Evolutionary conservation across 2,329 filamentous ascomycete species (phyloP), one percentile per base, ranked within the genome.

Genomic region (Sphaerostilbella broomeana): DNA sequence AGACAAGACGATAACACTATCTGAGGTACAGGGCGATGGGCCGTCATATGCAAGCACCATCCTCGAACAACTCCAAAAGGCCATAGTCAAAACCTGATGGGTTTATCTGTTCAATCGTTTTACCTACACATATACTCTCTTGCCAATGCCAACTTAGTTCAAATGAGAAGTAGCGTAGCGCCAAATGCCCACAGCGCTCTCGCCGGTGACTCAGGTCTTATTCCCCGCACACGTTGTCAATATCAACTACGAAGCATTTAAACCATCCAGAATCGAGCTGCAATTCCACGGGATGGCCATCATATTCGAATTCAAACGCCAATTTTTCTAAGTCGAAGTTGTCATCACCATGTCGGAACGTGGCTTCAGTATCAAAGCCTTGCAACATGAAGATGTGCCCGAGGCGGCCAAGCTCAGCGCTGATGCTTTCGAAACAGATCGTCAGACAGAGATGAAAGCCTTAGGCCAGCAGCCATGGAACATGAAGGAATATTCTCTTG

Each of bases 1-100:
- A 41, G 74, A 81, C 29, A 87, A 86, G 60, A 79, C 70, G 0
- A 58, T 84, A 10, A 61, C 67, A 3, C 40, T 72, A 6, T 55
- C 39, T 7, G 64, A 62, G 19, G 42, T 63, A 25, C 46, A 52
- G 19, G 59, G 57, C 1, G 58, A 62, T 3, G 59, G 54, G 13
- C 44, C 54, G 5, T 45, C 45, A 12, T 56, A 53, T 42, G 56
- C 51, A 16, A 44, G 46, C 13, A 49, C 32, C 10, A 47, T 63
- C 18, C 50, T 58, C 15, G 47, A 51, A 21, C 28, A 55, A 35
- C 47, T 63, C 34, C 46, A 46, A 20, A 55, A 46, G 39, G 56
- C 58, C 28, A 48, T 47, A 33, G 18, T 31, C 16, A 38, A 30
- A 24, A 22, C 44, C 16, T 36, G 32, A 24, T 35, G 24, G 39